Percentiles rank a stretch among this genome's conserved stretches.
Evolutionary conservation across 768 basidiomycete genomes (phyloP).

Genomic region (Suillus subaureus): DNA sequence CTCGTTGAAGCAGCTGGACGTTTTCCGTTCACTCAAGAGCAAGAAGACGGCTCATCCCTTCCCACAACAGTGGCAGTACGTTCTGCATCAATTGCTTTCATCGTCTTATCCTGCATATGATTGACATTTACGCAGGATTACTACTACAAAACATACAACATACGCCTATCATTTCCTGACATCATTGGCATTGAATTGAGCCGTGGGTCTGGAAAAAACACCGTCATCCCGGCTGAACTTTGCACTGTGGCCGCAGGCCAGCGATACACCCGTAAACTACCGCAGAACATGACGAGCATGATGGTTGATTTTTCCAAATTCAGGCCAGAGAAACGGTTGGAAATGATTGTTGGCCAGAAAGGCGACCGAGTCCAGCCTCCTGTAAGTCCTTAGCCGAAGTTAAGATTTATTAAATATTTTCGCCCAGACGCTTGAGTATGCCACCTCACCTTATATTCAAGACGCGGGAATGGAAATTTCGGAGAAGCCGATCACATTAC

Average conservation of each 20-base stretch:
- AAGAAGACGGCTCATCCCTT: constrained; percentile 1
- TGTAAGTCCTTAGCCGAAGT: constrained; percentile 18
- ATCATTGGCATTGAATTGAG: constrained; percentile 41
- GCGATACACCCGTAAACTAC: constrained; percentile 48
- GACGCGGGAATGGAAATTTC: constrained; percentile 45
- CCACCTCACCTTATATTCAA: constrained; percentile 42
- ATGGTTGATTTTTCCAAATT: constrained; percentile 54
- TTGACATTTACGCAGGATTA: constrained; percentile 39
- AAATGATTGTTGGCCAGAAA: constrained; percentile 39
- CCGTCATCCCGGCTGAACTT: constrained; percentile 53
- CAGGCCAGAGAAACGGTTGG: constrained; percentile 44
- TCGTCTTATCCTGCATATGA: background rate
- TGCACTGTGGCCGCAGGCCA: constrained; percentile 51
- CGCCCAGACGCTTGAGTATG: constrained; percentile 38
- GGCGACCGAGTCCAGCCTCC: constrained; percentile 15
- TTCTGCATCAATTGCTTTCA: background rate
- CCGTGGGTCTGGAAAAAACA: constrained; percentile 22
- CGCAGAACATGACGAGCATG: constrained; percentile 36
- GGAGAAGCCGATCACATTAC: constrained; percentile 30
- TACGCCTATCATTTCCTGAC: constrained; percentile 35
- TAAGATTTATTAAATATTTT: constrained; percentile 1
- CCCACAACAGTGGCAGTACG: constrained; percentile 34
- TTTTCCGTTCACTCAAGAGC: constrained; percentile 37
- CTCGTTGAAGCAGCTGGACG: constrained; percentile 42
- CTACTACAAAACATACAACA: constrained; percentile 38